Evolutionary conservation across 192 early-diverging fungal genomes (phyloP), one percentile per base, ranked within the genome.

Genomic region (Funneliformis mosseae): DNA sequence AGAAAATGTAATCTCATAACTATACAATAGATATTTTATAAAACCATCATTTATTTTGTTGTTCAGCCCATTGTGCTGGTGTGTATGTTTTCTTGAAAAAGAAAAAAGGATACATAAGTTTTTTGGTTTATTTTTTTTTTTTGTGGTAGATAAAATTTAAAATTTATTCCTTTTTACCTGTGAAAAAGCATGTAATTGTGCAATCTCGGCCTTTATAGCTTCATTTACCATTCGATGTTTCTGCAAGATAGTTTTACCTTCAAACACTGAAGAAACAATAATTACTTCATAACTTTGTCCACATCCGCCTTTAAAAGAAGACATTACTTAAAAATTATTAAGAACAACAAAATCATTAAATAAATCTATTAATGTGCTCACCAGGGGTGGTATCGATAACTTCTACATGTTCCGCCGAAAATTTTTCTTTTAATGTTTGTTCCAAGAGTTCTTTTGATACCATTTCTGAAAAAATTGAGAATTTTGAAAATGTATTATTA

Each of bases 191-290:
- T 96, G 95, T 9, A 96, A 90, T 45, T 87, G 81, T n/a, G 89
- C 85, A 71, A 96, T 94, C 83, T 95, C 92, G 11, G 90, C 89
- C 85, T 96, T 95, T 39, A 91, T 81, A 7, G 91, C 88, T 48
- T 95, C 93, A 83, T 96, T 95, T 21, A 96, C 95, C 80, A 96
- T 80, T 42, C 92, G 87, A 80, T 96, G 95, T 82, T 92, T 88
- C 80, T 92, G 89, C 16, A 96, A 84, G 9, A 91, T 81, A 9
- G 86, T 76, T 82, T 91, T 93, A 66, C 92, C 93, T 78, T 91
- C 90, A 84, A 96, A 96, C 78, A 86, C 27, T 60, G 88, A 77
- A 12, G 93, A 92, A 2, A 96, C 94, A 66, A 96, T 92, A 11
- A 90, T 80, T 50, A 95, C 92, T 60, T 96, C 92, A 83, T 92